Percentiles rank a stretch among this genome's conserved stretches.
phyloP scores from a whole-genome alignment of 2,329 filamentous ascomycete species.

The Endothia cerciana region DNA sequence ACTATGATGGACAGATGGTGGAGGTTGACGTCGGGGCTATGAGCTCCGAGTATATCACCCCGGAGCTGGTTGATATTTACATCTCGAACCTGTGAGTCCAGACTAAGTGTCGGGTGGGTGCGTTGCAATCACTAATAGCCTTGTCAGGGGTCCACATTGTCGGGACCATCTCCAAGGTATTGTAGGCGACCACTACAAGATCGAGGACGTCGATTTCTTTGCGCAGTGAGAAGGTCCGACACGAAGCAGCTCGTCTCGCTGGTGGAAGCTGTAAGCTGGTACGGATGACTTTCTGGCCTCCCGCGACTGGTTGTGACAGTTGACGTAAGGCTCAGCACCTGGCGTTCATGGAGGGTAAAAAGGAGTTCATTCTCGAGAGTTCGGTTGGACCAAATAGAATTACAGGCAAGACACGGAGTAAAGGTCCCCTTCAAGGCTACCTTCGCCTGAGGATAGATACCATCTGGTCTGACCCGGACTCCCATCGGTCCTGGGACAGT shows the following conservation, averaged over 20 bases:
- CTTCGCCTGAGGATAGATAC: conserved; percentile 26
- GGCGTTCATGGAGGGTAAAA: conserved; percentile 9
- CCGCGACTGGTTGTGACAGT: neutral
- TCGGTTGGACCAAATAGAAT: neutral
- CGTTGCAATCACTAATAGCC: neutral
- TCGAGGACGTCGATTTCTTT: conserved; percentile 69
- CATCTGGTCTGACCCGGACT: neutral
- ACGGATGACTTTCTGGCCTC: neutral
- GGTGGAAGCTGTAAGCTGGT: conserved; percentile 3
- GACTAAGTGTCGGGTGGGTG: neutral
- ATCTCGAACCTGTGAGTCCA: conserved; percentile 78
- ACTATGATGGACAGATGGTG: conserved; percentile 79
- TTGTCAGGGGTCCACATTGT: conserved; percentile 39
- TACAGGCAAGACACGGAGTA: conserved; percentile 11
- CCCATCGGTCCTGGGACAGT: neutral
- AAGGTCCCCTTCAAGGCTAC: conserved; percentile 30
- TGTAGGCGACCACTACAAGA: conserved; percentile 38
- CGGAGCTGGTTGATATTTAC: conserved; percentile 77
- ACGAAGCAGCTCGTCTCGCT: conserved; percentile 32
- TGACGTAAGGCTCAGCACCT: neutral
- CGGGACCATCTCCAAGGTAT: conserved; percentile 36
- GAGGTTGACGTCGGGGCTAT: conserved; percentile 80
- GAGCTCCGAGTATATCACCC: conserved; percentile 79
- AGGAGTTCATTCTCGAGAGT: neutral
- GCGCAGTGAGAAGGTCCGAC: conserved; percentile 41